A percentile compares a stretch with the other conserved stretches of the same genome.
phyloP scores from a whole-genome alignment of 441 rosid genomes.

The Gossypium davidsonii region DNA sequence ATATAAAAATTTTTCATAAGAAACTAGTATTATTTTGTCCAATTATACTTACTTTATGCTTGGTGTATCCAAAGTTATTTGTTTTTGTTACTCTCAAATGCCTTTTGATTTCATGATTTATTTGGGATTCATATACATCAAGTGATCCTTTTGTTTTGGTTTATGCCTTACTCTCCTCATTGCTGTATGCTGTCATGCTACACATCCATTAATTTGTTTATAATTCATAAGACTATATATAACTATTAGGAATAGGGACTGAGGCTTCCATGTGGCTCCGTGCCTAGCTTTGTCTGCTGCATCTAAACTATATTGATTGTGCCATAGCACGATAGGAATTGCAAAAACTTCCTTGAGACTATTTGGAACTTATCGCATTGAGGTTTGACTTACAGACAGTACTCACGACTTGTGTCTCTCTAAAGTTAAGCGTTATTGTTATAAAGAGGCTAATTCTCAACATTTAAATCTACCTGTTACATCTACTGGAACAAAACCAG shows the following conservation, averaged over 20 bases:
- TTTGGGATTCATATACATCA: not conserved
- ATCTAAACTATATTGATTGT: not conserved
- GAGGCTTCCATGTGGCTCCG: not conserved
- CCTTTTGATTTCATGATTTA: constrained; percentile 3
- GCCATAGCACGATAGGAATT: not conserved
- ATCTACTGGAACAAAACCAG: not conserved
- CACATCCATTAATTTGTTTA: not conserved
- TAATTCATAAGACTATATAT: not conserved
- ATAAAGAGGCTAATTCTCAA: constrained; percentile 5
- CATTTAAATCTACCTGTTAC: not conserved
- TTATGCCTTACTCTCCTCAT: not conserved
- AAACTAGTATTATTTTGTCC: not conserved
- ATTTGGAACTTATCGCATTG: not conserved
- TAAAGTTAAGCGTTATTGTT: not conserved
- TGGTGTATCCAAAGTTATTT: not conserved
- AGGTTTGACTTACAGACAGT: not conserved
- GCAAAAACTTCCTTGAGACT: not conserved
- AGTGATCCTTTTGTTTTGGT: not conserved
- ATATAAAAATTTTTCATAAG: not conserved
- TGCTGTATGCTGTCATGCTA: not conserved
- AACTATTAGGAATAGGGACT: not conserved
- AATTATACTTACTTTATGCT: not conserved
- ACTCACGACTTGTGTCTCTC: not conserved
- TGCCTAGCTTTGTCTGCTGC: not conserved
- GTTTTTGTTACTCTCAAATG: not conserved